Evolutionary conservation across 805 yeast species (phyloP).

Genomic region (Nakazawaea laoshanensis): DNA sequence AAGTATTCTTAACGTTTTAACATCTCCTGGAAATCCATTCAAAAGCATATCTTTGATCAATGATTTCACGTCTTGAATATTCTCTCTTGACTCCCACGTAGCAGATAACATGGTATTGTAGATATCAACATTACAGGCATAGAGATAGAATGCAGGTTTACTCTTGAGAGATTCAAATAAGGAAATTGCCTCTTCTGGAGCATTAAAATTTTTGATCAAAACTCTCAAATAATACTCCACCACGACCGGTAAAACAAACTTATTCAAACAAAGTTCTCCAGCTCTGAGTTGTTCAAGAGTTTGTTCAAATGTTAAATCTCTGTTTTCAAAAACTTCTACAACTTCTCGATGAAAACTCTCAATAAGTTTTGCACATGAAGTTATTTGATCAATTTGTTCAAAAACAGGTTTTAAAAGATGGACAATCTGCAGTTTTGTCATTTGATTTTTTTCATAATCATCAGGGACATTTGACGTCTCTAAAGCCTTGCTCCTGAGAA

Average conservation of each 20-base stretch:
- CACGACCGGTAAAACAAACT: constrained; percentile 7
- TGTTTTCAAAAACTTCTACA: background rate
- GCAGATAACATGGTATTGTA: constrained; percentile 4
- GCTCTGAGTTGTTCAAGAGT: background rate
- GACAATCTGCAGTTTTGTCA: constrained; percentile 4
- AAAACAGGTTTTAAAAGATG: constrained; percentile 5
- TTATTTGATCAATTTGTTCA: background rate
- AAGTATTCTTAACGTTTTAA: constrained; percentile 7
- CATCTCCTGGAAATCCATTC: constrained; percentile 9
- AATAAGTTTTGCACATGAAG: background rate
- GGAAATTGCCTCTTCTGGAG: constrained; percentile 7
- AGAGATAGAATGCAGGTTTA: constrained; percentile 3
- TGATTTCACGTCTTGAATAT: constrained; percentile 2
- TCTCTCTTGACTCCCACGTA: constrained; percentile 6
- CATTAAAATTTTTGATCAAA: constrained; percentile 1
- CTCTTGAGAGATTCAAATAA: constrained; percentile 7
- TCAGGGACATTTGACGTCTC: background rate
- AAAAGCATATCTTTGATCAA: constrained; percentile 9
- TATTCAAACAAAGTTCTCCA: constrained; percentile 3
- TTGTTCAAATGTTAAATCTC: constrained; percentile 1
- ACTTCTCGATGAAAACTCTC: background rate
- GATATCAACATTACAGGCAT: constrained; percentile 8
- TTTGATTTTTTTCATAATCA: constrained; percentile 4
- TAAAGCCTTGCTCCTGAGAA: background rate
- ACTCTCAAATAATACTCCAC: constrained; percentile 5